Evolutionary conservation across 495 filamentous ascomycete species (phyloP).

Genomic region (Penicillium atrosanguineum): DNA sequence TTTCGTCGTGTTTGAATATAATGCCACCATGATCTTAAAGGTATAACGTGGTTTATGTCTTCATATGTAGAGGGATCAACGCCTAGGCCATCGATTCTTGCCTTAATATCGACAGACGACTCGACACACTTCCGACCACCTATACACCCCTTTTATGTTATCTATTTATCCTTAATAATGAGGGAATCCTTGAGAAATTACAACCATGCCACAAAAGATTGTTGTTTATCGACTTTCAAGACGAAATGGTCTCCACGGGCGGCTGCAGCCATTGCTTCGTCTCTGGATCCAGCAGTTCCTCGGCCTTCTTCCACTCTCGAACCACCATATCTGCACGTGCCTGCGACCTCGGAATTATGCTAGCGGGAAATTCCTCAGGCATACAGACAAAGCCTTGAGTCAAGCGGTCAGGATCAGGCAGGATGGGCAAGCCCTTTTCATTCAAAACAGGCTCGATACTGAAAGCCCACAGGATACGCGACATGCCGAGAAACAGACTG

Average conservation of each 20-base stretch:
- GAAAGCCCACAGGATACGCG: conserved; percentile 58
- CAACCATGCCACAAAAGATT: conserved; percentile 8
- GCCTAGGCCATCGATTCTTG: too few relatives aligned
- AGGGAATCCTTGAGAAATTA: too few relatives aligned
- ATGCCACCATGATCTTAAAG: too few relatives aligned
- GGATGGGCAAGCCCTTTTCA: conserved; percentile 9
- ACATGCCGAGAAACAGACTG: conserved; percentile 48
- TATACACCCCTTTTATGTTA: too few relatives aligned
- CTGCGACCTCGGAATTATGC: conserved; percentile 30
- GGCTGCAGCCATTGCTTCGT: conserved; percentile 22
- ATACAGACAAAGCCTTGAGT: conserved; percentile 42
- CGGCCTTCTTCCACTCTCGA: conserved; percentile 28
- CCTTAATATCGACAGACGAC: too few relatives aligned
- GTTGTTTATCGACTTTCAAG: not conserved
- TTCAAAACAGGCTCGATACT: conserved; percentile 15
- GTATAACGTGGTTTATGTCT: too few relatives aligned
- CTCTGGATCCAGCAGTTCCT: conserved; percentile 14
- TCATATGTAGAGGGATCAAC: too few relatives aligned
- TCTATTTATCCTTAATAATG: too few relatives aligned
- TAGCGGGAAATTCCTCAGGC: conserved; percentile 32
- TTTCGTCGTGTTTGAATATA: too few relatives aligned
- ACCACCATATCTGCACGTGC: conserved; percentile 29
- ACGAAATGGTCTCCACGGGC: not conserved
- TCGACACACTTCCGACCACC: too few relatives aligned
- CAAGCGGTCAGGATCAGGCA: conserved; percentile 23